These are phyloP conservation scores for Phlebopus sp. DNA, from an alignment of 1,284 basidiomycete genomes.

Conservation along the genomic window DNA sequence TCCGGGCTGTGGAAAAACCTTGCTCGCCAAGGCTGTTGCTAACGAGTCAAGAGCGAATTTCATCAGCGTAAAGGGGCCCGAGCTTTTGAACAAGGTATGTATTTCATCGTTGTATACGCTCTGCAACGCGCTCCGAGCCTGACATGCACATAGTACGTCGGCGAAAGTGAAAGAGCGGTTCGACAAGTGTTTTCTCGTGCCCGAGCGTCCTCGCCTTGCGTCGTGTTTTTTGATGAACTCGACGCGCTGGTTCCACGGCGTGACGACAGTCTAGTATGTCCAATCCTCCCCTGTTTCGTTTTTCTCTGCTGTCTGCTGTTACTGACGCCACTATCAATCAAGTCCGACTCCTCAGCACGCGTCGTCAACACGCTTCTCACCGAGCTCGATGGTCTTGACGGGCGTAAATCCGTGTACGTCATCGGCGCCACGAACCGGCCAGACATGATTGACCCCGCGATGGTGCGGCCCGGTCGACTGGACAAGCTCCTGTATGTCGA, in stretches of 20 bases:
- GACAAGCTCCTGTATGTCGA: conserved; percentile 98
- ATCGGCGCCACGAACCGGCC: conserved; percentile 98
- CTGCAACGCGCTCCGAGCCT: conserved; percentile 7
- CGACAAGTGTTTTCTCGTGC: conserved; percentile 91
- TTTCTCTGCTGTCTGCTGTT: conserved; percentile 15
- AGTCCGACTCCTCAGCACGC: conserved; percentile 93
- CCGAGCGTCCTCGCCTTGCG: conserved; percentile 83
- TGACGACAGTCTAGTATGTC: conserved; percentile 82
- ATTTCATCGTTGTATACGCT: neutral
- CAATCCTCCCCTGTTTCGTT: neutral
- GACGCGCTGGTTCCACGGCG: conserved; percentile 94
- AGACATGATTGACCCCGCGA: conserved; percentile 98
- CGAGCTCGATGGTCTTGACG: conserved; percentile 92
- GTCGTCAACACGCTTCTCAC: conserved; percentile 97
- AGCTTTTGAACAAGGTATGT: conserved; percentile 88
- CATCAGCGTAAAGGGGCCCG: conserved; percentile 96
- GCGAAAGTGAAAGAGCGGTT: conserved; percentile 94
- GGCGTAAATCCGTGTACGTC: conserved; percentile 89
- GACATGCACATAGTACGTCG: conserved; percentile 75
- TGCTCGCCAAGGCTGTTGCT: conserved; percentile 95
- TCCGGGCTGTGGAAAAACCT: conserved; percentile 95
- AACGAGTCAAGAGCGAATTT: conserved; percentile 95
- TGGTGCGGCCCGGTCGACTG: conserved; percentile 94
- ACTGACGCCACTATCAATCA: conserved; percentile 40
- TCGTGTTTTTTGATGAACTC: conserved; percentile 95